phyloP scores from a whole-genome alignment of 2,329 filamentous ascomycete genomes.

The Cercospora citrullina region DNA sequence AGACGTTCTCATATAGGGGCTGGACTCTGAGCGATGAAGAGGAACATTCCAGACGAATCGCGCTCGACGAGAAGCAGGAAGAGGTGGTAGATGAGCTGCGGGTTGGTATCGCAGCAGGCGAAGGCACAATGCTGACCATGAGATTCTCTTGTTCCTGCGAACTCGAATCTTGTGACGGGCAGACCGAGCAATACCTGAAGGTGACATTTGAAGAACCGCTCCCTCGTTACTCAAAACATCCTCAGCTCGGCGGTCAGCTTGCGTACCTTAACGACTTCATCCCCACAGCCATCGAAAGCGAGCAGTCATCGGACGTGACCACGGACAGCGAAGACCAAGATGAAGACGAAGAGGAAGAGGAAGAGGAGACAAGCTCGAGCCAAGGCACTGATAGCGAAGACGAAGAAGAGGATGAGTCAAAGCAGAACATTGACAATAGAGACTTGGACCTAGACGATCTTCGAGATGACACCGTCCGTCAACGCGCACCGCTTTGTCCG shows the following conservation, averaged over 20 bases:
- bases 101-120: background rate
- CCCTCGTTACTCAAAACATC: background rate
- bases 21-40: background rate
- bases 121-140: background rate
- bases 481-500: background rate
- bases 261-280: background rate
- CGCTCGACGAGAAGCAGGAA: background rate
- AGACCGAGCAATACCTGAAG: background rate
- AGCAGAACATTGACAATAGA: background rate
- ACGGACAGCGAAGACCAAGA: background rate
- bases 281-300: background rate
- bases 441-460: too few relatives aligned
- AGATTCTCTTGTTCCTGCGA: background rate
- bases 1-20: too few relatives aligned
- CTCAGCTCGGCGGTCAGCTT: background rate
- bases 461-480: background rate
- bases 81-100: background rate
- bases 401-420: background rate
- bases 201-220: background rate
- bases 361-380: background rate
- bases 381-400: background rate
- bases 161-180: background rate
- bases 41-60: background rate
- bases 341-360: background rate
- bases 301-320: background rate